Evolutionary conservation across 2,329 filamentous ascomycete species (phyloP).

Genomic region (Ascochyta koolunga): DNA sequence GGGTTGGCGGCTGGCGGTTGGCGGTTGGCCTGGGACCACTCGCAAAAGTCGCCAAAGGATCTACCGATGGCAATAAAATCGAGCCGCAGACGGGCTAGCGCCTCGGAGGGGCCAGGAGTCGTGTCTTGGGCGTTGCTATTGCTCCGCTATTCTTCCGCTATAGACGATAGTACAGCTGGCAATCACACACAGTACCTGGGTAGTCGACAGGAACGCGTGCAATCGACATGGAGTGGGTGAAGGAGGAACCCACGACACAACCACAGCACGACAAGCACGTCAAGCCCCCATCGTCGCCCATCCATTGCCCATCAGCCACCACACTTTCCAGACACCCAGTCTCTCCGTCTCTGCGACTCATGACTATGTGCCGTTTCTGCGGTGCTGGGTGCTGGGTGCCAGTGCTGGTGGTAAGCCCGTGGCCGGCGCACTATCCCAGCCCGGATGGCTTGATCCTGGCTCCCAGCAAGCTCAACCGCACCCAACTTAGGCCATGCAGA

Average conservation of each 20-base stretch:
- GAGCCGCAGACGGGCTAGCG: constrained; percentile 11
- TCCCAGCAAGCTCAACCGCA: constrained; percentile 10
- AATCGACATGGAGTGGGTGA: too few species aligned
- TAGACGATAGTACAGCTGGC: neutral
- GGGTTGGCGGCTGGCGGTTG: too few species aligned
- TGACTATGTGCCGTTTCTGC: too few species aligned
- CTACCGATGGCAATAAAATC: constrained; percentile 27
- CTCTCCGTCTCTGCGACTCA: too few species aligned
- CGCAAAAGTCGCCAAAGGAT: constrained; percentile 20
- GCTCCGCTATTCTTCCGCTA: neutral
- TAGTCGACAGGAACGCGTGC: too few species aligned
- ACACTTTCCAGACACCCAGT: neutral
- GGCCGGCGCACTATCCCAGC: constrained; percentile 4
- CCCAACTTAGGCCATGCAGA: constrained; percentile 9
- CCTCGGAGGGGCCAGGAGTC: neutral
- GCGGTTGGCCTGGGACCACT: constrained; percentile 7
- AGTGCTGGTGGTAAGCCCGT: neutral
- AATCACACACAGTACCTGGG: neutral
- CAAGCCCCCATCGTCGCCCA: too few species aligned
- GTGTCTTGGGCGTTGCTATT: neutral
- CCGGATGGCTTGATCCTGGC: neutral
- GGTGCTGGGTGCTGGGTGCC: neutral
- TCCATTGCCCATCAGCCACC: neutral
- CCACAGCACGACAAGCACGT: too few species aligned
- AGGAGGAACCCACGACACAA: too few species aligned